Evolutionary conservation across 768 basidiomycete genomes (phyloP).

Genomic region (Tricholomella constricta): DNA sequence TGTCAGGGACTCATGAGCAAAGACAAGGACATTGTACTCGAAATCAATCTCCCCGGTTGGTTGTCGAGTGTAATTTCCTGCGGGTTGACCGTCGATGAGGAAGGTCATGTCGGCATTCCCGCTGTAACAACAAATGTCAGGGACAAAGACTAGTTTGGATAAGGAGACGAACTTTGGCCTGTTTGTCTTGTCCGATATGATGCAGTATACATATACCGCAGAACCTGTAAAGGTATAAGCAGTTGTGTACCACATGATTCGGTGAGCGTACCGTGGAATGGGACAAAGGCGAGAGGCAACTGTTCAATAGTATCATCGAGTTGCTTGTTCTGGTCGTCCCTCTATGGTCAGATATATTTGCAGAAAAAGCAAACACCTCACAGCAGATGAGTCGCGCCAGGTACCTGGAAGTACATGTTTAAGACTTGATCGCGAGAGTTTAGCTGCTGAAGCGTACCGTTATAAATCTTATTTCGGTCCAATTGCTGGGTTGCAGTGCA

Average conservation of each 20-base stretch:
- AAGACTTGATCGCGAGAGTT: background rate
- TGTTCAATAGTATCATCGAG: conserved; percentile 15
- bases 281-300: conserved; percentile 24
- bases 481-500: conserved; percentile 27
- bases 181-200: conserved; percentile 26
- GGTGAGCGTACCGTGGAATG: conserved; percentile 36
- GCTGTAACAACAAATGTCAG: conserved; percentile 7
- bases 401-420: conserved; percentile 21
- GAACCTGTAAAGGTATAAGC: conserved; percentile 30
- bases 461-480: conserved; percentile 11
- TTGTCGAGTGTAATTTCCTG: conserved; percentile 27
- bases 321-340: conserved; percentile 10
- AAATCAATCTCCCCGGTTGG: conserved; percentile 22
- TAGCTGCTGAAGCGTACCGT: conserved; percentile 12
- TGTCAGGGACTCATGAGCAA: conserved; percentile 27
- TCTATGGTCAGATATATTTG: conserved; percentile 14
- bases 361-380: conserved; percentile 7
- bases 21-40: conserved; percentile 39
- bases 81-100: conserved; percentile 34
- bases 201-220: conserved; percentile 47
- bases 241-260: background rate
- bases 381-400: conserved; percentile 36
- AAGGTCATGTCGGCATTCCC: conserved; percentile 40
- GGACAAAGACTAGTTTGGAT: background rate
- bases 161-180: conserved; percentile 19